Evolutionary conservation across 106 monocot species (phyloP).

Genomic region (Platanthera guangdongensis): DNA sequence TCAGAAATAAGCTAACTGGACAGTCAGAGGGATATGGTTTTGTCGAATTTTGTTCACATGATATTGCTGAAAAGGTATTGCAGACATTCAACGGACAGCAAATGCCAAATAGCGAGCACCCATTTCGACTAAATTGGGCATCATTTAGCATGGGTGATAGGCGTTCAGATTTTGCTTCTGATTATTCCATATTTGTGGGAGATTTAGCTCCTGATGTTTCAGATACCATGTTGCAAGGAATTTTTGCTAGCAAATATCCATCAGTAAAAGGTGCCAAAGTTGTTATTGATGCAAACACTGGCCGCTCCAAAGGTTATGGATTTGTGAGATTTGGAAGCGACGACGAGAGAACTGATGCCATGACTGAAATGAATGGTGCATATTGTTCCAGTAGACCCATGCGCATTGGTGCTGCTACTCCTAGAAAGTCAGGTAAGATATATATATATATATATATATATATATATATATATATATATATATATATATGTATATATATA

Average conservation of each 20-base stretch:
- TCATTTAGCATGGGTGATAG: constrained; percentile 74
- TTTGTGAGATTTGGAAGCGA: constrained; percentile 74
- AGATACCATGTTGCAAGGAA: constrained; percentile 64
- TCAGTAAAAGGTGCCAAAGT: constrained; percentile 83
- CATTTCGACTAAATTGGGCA: constrained; percentile 75
- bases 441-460: background rate
- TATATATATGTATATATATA: background rate
- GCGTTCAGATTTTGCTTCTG: constrained; percentile 31
- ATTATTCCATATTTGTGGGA: constrained; percentile 74
- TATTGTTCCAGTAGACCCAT: constrained; percentile 61
- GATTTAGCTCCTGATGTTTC: constrained; percentile 78
- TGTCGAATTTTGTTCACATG: constrained; percentile 61
- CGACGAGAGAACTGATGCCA: constrained; percentile 62
- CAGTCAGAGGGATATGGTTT: constrained; percentile 80
- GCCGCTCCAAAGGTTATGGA: constrained; percentile 78
- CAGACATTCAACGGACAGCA: constrained; percentile 36
- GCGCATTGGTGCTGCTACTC: constrained; percentile 65
- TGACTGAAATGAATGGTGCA: constrained; percentile 84
- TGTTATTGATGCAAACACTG: constrained; percentile 56
- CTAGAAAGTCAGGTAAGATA: constrained; percentile 31
- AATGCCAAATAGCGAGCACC: constrained; percentile 65
- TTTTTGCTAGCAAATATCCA: constrained; percentile 41
- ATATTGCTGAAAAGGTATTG: constrained; percentile 54
- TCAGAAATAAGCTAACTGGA: constrained; percentile 67
- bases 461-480: background rate